Conservation (phyloP, 768 basidiomycete species). For the Lenzites betulinus region DNA sequence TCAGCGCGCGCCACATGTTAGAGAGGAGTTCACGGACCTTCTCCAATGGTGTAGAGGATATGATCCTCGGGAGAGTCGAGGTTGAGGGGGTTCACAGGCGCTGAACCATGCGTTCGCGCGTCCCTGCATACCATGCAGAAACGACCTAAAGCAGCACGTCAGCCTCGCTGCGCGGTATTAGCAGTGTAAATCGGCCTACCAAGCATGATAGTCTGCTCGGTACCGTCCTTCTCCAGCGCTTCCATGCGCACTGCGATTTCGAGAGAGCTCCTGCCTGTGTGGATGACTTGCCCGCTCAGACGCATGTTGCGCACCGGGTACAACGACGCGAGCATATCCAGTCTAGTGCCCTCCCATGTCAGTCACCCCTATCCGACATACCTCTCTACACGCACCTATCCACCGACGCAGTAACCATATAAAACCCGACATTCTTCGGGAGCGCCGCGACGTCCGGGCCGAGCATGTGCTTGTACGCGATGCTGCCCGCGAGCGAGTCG, state of each 20-base stretch:
- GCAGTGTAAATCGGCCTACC: slow-evolving; percentile 40
- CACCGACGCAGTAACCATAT: slow-evolving; percentile 82
- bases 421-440: slow-evolving; percentile 67
- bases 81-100: slow-evolving; percentile 62
- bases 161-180: background rate
- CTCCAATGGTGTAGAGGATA: slow-evolving; percentile 63
- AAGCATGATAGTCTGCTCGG: slow-evolving; percentile 64
- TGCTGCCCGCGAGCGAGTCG: slow-evolving; percentile 83
- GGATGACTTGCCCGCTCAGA: slow-evolving; percentile 80
- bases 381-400: slow-evolving; percentile 51
- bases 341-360: slow-evolving; percentile 34
- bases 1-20: background rate
- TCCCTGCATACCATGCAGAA: slow-evolving; percentile 90
- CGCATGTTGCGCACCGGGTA: slow-evolving; percentile 66
- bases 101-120: slow-evolving; percentile 61
- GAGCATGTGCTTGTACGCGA: slow-evolving; percentile 81
- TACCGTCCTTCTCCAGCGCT: slow-evolving; percentile 47
- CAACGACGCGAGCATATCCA: slow-evolving; percentile 67
- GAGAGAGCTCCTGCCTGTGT: slow-evolving; percentile 76
- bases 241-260: slow-evolving; percentile 90
- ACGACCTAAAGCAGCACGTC: slow-evolving; percentile 52
- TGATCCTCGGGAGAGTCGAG: slow-evolving; percentile 64
- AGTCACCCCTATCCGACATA: background rate
- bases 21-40: slow-evolving; percentile 47
- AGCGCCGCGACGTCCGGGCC: slow-evolving; percentile 60